Evolutionary conservation across 2,329 filamentous ascomycete genomes (phyloP).

Genomic region (Penicillium griseofulvum): DNA sequence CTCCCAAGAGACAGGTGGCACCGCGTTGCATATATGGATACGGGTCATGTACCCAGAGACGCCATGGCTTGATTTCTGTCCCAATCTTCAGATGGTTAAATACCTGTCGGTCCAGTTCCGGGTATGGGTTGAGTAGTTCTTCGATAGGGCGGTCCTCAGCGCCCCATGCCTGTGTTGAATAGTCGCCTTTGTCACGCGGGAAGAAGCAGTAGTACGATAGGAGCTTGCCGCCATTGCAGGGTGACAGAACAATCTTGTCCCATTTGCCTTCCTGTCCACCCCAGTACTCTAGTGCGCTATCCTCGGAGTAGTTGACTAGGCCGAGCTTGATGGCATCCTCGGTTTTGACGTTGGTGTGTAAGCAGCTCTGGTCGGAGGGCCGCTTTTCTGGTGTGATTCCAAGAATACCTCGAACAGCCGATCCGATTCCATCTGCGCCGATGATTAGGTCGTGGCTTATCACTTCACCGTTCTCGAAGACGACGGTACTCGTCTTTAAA

Average conservation of each 20-base stretch:
- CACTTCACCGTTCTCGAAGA: conserved; percentile 53
- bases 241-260: conserved; percentile 70
- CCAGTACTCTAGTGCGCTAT: conserved; percentile 68
- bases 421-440: conserved; percentile 67
- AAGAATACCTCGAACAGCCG: conserved; percentile 60
- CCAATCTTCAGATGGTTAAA: conserved; percentile 58
- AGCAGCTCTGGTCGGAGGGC: conserved; percentile 60
- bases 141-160: conserved; percentile 52
- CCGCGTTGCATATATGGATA: conserved; percentile 58
- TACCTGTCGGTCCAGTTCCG: conserved; percentile 59
- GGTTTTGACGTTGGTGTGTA: conserved; percentile 64
- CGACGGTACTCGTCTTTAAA: conserved; percentile 49
- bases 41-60: conserved; percentile 63
- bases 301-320: conserved; percentile 60
- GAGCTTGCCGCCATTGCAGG: conserved; percentile 64
- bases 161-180: conserved; percentile 60
- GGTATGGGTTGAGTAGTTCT: conserved; percentile 61
- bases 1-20: conserved; percentile 59
- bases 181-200: conserved; percentile 59
- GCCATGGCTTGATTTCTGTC: conserved; percentile 63
- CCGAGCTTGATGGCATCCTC: conserved; percentile 60
- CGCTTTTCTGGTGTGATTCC: conserved; percentile 60
- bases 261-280: conserved; percentile 59
- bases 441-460: conserved; percentile 60
- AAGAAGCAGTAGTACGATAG: conserved; percentile 72